Evolutionary conservation across 2,329 filamentous ascomycete species (phyloP), one percentile per base, ranked within the genome.

Genomic region (Penicillium sp.): DNA sequence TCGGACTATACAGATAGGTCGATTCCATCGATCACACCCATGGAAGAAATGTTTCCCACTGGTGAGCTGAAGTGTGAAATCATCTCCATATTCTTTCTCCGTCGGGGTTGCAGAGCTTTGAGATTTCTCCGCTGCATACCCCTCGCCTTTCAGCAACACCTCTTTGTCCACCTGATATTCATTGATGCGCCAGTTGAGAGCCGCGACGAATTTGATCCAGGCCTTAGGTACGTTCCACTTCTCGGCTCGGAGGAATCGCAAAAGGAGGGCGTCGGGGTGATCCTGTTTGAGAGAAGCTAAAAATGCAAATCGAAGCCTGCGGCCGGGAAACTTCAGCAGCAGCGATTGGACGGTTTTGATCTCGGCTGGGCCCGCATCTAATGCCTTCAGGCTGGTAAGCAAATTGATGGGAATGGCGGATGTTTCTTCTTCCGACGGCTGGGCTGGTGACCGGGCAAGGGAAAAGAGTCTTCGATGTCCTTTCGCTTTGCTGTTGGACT

Each of bases 191-290:
- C 75, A 77, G 36, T 73, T 63, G 49, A 76, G 55, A 6, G 71
- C 63, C 1, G 71, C 68, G 3, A 73, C 67, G 36, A 77, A 63
- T 70, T 77, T 77, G 16, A 68, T 65, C 16, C 76, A 64, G 0
- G 74, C 72, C 44, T 72, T 73, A 1, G 67, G 60, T 4, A 77
- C 67, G 55, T 78, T 55, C 61, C 75, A 77, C 57, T 76, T 73
- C 46, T 73, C 70, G 9, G 72, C 73, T 31, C 75, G 66, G 45
- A 66, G 68, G 54, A 76, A 77, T 3, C 75, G 74, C n/a, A 78
- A 64, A 0, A 72, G 60, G 1, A 72, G 54, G 0, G 72, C 68
- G 48, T 77, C 75, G 0, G 75, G 75, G 47, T 77, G 65, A 31
- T 77, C 67, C 50, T 62, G 58, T 44, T 63, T 67, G 43, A 65